Evolutionary conservation across 306 rosid genomes (phyloP).

Genomic region (Glycine tomentella): DNA sequence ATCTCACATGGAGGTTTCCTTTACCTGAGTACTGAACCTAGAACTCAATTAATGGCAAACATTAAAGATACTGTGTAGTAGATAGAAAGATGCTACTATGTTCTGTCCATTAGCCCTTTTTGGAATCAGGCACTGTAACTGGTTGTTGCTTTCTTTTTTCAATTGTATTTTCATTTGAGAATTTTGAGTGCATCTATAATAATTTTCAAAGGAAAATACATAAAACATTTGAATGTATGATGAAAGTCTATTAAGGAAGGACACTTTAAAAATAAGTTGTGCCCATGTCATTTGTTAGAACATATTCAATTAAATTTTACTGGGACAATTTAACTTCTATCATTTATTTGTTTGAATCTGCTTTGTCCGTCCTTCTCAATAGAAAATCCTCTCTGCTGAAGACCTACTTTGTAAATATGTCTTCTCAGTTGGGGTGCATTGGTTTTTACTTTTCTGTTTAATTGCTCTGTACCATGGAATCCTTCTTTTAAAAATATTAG

Average conservation of each 20-base stretch:
- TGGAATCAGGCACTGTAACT: too few relatives aligned
- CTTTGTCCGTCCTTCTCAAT: not conserved
- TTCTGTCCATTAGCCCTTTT: too few relatives aligned
- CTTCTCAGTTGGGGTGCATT: not conserved
- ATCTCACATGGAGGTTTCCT: not conserved
- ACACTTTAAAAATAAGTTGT: too few relatives aligned
- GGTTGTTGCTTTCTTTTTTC: too few relatives aligned
- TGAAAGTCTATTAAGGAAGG: not conserved
- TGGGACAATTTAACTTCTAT: too few relatives aligned
- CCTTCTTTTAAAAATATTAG: conserved; percentile 26
- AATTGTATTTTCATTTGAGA: too few relatives aligned
- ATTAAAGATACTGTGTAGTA: too few relatives aligned
- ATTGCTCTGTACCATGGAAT: conserved; percentile 23
- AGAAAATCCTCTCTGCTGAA: not conserved
- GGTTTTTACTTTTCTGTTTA: conserved; percentile 2
- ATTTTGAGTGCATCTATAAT: too few relatives aligned
- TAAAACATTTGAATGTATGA: not conserved
- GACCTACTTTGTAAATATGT: not conserved
- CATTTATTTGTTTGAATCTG: not conserved
- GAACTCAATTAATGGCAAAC: not conserved
- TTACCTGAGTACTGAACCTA: not conserved
- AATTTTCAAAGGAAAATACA: too few relatives aligned
- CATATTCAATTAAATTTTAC: too few relatives aligned
- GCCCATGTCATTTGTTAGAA: too few relatives aligned
- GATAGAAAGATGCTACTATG: too few relatives aligned